phyloP scores from a whole-genome alignment of 208 protist species.

The Sergeia podlipaevii region DNA sequence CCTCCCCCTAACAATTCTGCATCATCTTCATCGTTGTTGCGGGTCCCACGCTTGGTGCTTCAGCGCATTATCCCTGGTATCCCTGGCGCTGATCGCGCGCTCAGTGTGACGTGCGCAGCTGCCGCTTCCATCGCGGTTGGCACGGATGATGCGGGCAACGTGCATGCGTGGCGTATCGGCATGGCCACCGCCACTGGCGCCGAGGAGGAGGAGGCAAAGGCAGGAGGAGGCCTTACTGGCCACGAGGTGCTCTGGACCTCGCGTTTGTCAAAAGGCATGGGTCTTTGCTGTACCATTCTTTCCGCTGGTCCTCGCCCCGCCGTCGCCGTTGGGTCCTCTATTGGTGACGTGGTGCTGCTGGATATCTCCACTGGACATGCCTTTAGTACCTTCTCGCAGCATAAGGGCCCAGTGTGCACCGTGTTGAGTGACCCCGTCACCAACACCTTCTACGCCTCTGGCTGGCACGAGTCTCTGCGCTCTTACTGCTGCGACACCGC shows the following conservation, averaged over 20 bases:
- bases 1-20: too few species aligned
- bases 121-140: conserved; percentile 46
- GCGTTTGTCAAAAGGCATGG: conserved; percentile 71
- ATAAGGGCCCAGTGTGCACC: conserved; percentile 78
- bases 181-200: too few species aligned
- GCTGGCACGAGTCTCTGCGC: conserved; percentile 88
- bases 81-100: conserved; percentile 73
- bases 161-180: conserved; percentile 69
- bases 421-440: conserved; percentile 22
- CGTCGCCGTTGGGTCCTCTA: conserved; percentile 77
- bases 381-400: conserved; percentile 72
- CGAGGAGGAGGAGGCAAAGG: not conserved
- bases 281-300: conserved; percentile 53
- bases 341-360: conserved; percentile 80
- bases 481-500: conserved; percentile 27
- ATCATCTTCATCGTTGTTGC: not conserved
- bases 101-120: conserved; percentile 49
- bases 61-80: conserved; percentile 70
- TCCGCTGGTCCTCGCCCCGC: conserved; percentile 25
- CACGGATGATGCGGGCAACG: conserved; percentile 77
- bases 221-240: conserved; percentile 25
- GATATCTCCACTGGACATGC: conserved; percentile 60
- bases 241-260: conserved; percentile 75
- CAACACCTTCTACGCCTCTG: conserved; percentile 65
- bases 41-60: conserved; percentile 25